phyloP scores from a whole-genome alignment of 179 eudicot species.

The Corrigiola litoralis region DNA sequence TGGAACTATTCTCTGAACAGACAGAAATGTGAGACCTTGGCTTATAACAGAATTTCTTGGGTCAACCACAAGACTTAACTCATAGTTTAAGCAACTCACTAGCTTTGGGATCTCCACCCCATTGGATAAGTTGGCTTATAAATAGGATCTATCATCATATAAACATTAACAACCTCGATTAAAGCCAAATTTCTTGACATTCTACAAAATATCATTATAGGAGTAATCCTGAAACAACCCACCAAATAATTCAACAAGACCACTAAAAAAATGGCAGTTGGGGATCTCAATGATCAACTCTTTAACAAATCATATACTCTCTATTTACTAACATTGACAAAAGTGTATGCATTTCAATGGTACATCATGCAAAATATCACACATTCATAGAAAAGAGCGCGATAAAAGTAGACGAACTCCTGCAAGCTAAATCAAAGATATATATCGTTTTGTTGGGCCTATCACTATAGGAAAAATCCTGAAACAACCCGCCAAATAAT shows the following conservation, averaged over 20 bases:
- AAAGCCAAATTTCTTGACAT: conserved; percentile 17
- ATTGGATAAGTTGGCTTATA: conserved; percentile 13
- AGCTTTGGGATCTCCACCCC: conserved; percentile 26
- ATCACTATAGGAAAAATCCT: not conserved
- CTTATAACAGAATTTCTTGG: conserved; percentile 15
- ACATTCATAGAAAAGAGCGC: too few species aligned
- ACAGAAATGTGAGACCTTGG: conserved; percentile 17
- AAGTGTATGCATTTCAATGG: conserved; percentile 11
- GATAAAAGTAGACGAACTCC: too few species aligned
- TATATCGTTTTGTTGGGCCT: too few species aligned
- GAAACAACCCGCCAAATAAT: conserved; percentile 13
- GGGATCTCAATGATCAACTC: conserved; percentile 9
- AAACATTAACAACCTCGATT: conserved; percentile 18
- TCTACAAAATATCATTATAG: not conserved
- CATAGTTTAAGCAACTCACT: conserved; percentile 11
- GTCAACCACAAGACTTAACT: conserved; percentile 7
- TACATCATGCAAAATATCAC: too few species aligned
- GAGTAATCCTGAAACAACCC: not conserved
- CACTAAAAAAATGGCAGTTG: not conserved
- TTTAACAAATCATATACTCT: not conserved
- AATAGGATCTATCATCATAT: conserved; percentile 8
- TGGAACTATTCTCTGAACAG: conserved; percentile 25
- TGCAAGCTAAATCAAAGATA: too few species aligned
- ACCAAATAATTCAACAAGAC: conserved; percentile 14
- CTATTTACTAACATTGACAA: not conserved